phyloP scores from a whole-genome alignment of 2,329 filamentous ascomycete species.

The Fusarium brachygibbosum region DNA sequence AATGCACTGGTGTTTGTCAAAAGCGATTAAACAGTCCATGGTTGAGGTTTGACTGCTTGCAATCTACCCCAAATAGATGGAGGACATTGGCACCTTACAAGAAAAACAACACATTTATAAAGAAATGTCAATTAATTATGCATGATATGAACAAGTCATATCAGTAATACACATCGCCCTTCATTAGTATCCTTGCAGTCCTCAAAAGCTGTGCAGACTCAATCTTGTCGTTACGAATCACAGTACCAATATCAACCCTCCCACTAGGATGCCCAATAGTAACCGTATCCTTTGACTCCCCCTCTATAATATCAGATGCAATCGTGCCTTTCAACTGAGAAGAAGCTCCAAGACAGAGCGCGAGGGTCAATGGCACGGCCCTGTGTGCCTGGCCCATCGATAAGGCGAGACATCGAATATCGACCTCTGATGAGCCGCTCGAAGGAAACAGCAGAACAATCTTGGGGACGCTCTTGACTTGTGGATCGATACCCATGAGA shows the following conservation, averaged over 20 bases:
- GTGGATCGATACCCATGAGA: slow-evolving; percentile 70
- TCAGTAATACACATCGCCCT: slow-evolving; percentile 62
- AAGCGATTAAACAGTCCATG: background rate
- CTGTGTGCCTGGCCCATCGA: slow-evolving; percentile 70
- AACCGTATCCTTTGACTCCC: slow-evolving; percentile 48
- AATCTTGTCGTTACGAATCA: slow-evolving; percentile 56
- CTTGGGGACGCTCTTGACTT: slow-evolving; percentile 69
- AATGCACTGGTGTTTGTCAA: background rate
- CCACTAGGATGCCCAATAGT: slow-evolving; percentile 64
- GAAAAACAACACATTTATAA: background rate
- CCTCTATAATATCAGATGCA: slow-evolving; percentile 52
- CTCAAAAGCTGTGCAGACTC: slow-evolving; percentile 61
- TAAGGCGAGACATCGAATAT: slow-evolving; percentile 63
- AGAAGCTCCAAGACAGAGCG: slow-evolving; percentile 64
- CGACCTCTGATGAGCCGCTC: slow-evolving; percentile 47
- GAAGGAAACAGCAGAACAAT: slow-evolving; percentile 64
- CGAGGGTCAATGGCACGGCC: slow-evolving; percentile 68
- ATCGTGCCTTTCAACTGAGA: slow-evolving; percentile 61
- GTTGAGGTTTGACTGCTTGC: background rate
- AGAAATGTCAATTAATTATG: background rate
- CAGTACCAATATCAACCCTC: slow-evolving; percentile 61
- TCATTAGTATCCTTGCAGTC: slow-evolving; percentile 65
- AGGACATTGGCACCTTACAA: background rate
- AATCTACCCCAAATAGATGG: background rate
- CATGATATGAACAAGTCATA: background rate